These are phyloP conservation scores for Pseudogymnoascus sp. DNA, from an alignment of 2,329 filamentous ascomycete genomes.

Conservation along the genomic window DNA sequence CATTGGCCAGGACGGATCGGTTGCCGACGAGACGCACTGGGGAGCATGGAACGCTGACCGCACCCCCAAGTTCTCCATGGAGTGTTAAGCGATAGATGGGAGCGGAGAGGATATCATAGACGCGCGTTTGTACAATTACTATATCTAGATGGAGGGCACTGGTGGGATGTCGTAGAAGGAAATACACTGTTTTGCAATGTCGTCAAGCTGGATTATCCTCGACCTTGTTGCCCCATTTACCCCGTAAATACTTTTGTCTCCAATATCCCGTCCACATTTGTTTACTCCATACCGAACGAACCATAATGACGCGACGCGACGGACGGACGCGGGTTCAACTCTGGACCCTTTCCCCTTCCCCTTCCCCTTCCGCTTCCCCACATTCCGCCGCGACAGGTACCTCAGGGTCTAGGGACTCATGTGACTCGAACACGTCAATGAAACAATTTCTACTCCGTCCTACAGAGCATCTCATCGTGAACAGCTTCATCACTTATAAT, in stretches of 20 bases:
- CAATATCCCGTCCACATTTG: not conserved
- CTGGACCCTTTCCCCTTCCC: not conserved
- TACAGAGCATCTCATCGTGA: not conserved
- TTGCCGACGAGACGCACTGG: constrained; percentile 61
- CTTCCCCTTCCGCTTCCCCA: not conserved
- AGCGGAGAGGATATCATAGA: not conserved
- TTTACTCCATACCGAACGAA: not conserved
- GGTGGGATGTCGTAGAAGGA: not conserved
- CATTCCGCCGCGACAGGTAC: not conserved
- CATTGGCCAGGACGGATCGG: constrained; percentile 54
- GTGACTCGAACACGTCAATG: not conserved
- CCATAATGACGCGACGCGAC: constrained; percentile 6
- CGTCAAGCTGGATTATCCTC: not conserved
- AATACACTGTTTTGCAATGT: constrained; percentile 4
- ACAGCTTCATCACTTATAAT: not conserved
- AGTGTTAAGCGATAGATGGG: constrained; percentile 19
- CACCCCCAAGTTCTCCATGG: constrained; percentile 43
- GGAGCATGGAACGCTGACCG: constrained; percentile 57
- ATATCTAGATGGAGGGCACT: constrained; percentile 3
- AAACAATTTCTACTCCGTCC: not conserved
- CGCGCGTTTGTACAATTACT: constrained; percentile 12
- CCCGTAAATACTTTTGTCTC: too few species aligned
- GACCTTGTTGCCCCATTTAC: too few species aligned
- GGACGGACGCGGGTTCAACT: not conserved
- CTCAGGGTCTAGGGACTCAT: constrained; percentile 3